Evolutionary conservation across 169 alveolate genomes (phyloP).

Genomic region (Miamiensis avidus): DNA sequence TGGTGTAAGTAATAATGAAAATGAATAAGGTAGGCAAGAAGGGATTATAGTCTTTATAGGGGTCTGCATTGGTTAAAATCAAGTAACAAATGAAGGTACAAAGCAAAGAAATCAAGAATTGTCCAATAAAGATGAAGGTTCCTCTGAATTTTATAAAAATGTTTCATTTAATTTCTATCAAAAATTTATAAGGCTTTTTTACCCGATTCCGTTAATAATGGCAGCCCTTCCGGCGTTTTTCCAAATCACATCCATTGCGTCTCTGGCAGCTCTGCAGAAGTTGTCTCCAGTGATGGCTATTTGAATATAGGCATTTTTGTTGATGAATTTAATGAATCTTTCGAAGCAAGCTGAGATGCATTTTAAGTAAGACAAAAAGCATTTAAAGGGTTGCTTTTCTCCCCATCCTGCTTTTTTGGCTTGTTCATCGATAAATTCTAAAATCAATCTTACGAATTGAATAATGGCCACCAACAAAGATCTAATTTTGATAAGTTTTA

Average conservation of each 20-base stretch:
- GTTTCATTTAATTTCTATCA: too few species aligned
- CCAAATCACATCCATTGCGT: slow-evolving; percentile 76
- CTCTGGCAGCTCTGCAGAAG: slow-evolving; percentile 89
- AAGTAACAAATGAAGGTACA: slow-evolving; percentile 26
- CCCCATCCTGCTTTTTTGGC: slow-evolving; percentile 38
- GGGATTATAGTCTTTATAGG: slow-evolving; percentile 59
- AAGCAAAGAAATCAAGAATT: slow-evolving; percentile 26
- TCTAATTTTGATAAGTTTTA: too few species aligned
- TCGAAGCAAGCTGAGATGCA: slow-evolving; percentile 84
- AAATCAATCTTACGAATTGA: slow-evolving; percentile 31
- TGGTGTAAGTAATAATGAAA: slow-evolving; percentile 58
- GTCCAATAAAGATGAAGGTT: slow-evolving; percentile 29
- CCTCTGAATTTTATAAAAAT: not conserved
- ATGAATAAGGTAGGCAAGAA: slow-evolving; percentile 55
- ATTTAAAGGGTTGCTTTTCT: slow-evolving; percentile 50
- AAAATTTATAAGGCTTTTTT: not conserved
- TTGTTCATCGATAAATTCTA: slow-evolving; percentile 39
- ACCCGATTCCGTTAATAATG: slow-evolving; percentile 61
- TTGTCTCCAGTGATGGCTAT: slow-evolving; percentile 84
- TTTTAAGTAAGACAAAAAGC: slow-evolving; percentile 62
- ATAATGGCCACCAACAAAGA: slow-evolving; percentile 76
- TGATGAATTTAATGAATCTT: slow-evolving; percentile 81
- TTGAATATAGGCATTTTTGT: slow-evolving; percentile 89
- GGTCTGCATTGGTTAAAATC: slow-evolving; percentile 22
- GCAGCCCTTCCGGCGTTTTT: slow-evolving; percentile 79